phyloP scores from a whole-genome alignment of 1,139 yeast genomes.

The Lodderomyces margitis region DNA sequence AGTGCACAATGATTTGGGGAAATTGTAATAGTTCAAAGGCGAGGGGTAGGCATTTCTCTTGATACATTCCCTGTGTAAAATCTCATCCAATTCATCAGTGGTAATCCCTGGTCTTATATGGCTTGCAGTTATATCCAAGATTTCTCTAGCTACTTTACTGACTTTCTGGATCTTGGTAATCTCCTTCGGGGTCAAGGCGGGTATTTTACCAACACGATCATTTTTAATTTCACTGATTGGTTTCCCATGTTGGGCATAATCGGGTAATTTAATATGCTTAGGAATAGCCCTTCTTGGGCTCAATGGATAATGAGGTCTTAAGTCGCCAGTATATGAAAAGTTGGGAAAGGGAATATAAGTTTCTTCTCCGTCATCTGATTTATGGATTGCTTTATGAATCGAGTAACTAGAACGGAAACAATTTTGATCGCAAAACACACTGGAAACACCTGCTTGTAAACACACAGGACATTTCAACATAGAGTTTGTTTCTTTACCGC shows the following conservation, averaged over 20 bases:
- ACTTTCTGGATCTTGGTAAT: slow-evolving; percentile 73
- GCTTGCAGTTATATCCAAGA: slow-evolving; percentile 83
- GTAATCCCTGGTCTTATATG: slow-evolving; percentile 84
- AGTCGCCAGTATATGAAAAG: slow-evolving; percentile 66
- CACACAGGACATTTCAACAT: slow-evolving; percentile 89
- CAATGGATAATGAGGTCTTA: slow-evolving; percentile 82
- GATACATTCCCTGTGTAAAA: slow-evolving; percentile 84
- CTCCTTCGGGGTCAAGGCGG: slow-evolving; percentile 60
- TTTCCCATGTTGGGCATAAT: slow-evolving; percentile 77
- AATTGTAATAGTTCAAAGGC: slow-evolving; percentile 91
- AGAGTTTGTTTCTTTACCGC: slow-evolving; percentile 79
- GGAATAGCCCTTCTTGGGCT: slow-evolving; percentile 71
- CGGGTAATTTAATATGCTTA: slow-evolving; percentile 70
- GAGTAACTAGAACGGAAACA: slow-evolving; percentile 82
- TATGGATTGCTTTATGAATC: slow-evolving; percentile 51
- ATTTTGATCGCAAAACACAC: slow-evolving; percentile 75
- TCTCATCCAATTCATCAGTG: slow-evolving; percentile 86
- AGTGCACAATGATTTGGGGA: slow-evolving; percentile 90
- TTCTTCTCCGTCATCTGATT: slow-evolving; percentile 43
- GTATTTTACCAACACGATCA: slow-evolving; percentile 67
- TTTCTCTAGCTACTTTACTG: slow-evolving; percentile 77
- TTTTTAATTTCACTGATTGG: slow-evolving; percentile 77
- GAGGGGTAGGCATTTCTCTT: slow-evolving; percentile 93
- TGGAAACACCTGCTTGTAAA: slow-evolving; percentile 62
- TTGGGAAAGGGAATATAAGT: slow-evolving; percentile 85